phyloP scores from a whole-genome alignment of 148 eudicot genomes.

The Amaranthus cruentus region DNA sequence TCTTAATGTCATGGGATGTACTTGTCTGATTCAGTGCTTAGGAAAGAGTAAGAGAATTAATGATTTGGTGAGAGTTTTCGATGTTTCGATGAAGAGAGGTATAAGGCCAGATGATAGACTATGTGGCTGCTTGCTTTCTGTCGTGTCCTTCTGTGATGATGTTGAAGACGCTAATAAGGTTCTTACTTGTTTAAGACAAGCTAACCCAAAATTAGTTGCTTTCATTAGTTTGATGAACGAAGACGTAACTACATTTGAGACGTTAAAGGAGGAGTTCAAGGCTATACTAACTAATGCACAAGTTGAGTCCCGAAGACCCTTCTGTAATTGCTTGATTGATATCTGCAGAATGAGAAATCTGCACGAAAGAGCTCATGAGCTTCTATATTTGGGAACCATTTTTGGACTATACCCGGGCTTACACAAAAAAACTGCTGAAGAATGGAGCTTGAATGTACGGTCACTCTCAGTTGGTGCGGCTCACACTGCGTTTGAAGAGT shows the following conservation, averaged over 20 bases:
- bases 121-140: constrained; percentile 86
- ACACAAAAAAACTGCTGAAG: constrained; percentile 71
- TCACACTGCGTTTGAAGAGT: constrained; percentile 87
- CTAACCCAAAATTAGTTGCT: constrained; percentile 56
- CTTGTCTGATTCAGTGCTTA: constrained; percentile 89
- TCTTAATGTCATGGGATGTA: constrained; percentile 87
- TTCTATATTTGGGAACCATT: constrained; percentile 60
- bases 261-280: constrained; percentile 63
- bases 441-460: constrained; percentile 83
- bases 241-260: constrained; percentile 40
- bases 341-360: constrained; percentile 61
- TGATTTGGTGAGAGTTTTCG: constrained; percentile 71
- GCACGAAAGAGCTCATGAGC: constrained; percentile 82
- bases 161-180: constrained; percentile 54
- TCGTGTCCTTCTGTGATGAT: constrained; percentile 56
- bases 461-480: constrained; percentile 93
- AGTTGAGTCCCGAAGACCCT: constrained; percentile 73
- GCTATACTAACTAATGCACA: constrained; percentile 45
- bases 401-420: constrained; percentile 82
- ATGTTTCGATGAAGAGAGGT: constrained; percentile 47
- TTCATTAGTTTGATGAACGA: constrained; percentile 49
- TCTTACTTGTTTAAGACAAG: constrained; percentile 53
- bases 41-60: constrained; percentile 72
- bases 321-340: constrained; percentile 93
- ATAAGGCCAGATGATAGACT: constrained; percentile 83